A percentile compares a stretch with the other conserved stretches of the same genome.
Evolutionary conservation across 208 protist species (phyloP).

Genomic region (Acanthamoeba triangularis): DNA sequence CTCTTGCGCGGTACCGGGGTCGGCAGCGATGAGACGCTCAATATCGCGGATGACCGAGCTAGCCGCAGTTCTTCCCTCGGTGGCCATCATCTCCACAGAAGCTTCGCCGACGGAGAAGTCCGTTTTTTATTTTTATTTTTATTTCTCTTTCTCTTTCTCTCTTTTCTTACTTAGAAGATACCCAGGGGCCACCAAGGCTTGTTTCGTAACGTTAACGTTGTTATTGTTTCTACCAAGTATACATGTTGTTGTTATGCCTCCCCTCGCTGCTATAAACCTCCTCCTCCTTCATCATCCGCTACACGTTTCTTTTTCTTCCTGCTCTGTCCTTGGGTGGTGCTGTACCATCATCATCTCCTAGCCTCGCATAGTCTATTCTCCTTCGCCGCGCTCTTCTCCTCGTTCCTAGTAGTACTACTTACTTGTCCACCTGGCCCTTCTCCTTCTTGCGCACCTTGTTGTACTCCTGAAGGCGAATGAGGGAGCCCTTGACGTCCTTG

Average conservation of each 20-base stretch:
- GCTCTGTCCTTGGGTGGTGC: too few relatives aligned
- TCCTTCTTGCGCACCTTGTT: conserved; percentile 76
- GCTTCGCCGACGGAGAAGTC: background rate
- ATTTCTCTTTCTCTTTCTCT: background rate
- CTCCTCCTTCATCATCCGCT: background rate
- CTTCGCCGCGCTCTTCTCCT: background rate
- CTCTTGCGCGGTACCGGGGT: conserved; percentile 4
- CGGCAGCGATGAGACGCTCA: conserved; percentile 47
- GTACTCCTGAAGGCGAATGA: conserved; percentile 72
- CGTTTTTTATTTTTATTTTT: background rate
- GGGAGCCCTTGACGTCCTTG: conserved; percentile 71
- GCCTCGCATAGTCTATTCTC: background rate
- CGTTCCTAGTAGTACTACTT: background rate
- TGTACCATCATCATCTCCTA: too few relatives aligned
- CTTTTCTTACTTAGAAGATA: background rate
- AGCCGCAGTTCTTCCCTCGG: background rate
- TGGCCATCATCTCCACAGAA: too few relatives aligned
- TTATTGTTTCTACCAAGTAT: background rate
- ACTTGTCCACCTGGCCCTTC: conserved; percentile 68
- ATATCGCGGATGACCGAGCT: background rate
- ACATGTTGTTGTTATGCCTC: background rate
- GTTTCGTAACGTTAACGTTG: background rate
- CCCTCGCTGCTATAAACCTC: background rate
- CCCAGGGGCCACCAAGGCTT: background rate
- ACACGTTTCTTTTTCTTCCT: too few relatives aligned